Conservation (phyloP, 106 monocot species). For the Hemerocallis citrina region DNA sequence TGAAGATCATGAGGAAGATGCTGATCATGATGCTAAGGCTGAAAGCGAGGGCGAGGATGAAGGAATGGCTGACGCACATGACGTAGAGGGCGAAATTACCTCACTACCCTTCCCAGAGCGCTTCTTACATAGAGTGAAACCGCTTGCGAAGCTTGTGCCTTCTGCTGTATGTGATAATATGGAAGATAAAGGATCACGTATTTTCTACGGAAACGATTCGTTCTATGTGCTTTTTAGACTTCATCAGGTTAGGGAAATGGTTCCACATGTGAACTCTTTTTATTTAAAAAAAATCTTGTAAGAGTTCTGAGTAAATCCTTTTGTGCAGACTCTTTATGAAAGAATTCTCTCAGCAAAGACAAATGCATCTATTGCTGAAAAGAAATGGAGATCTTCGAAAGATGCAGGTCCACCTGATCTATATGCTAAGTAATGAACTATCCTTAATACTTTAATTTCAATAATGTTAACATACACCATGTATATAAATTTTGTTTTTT, state of each 20-base stretch:
- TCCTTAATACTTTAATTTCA: background rate
- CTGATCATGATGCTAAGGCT: conserved; percentile 60
- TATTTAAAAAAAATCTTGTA: background rate
- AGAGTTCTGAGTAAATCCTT: too few species aligned
- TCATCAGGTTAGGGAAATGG: conserved; percentile 65
- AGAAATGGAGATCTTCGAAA: conserved; percentile 60
- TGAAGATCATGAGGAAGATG: conserved; percentile 76
- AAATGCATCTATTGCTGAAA: conserved; percentile 62
- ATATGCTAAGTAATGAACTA: conserved; percentile 58
- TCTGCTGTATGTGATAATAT: conserved; percentile 30
- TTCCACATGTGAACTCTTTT: background rate
- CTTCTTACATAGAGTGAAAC: conserved; percentile 49
- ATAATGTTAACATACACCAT: background rate
- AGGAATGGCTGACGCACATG: conserved; percentile 59
- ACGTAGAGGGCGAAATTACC: conserved; percentile 54
- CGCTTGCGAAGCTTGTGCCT: conserved; percentile 78
- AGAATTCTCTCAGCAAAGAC: conserved; percentile 85
- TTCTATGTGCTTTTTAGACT: conserved; percentile 94
- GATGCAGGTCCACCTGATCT: conserved; percentile 44
- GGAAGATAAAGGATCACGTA: conserved; percentile 33
- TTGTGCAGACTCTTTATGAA: conserved; percentile 76
- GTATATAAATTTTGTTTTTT: background rate
- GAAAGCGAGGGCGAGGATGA: conserved; percentile 96
- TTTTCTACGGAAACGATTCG: conserved; percentile 91
- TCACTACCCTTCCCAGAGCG: conserved; percentile 56